Evolutionary conservation across 139 green algal species (phyloP), one percentile per base, ranked within the genome.

Genomic region (Desmodesmus armatus): DNA sequence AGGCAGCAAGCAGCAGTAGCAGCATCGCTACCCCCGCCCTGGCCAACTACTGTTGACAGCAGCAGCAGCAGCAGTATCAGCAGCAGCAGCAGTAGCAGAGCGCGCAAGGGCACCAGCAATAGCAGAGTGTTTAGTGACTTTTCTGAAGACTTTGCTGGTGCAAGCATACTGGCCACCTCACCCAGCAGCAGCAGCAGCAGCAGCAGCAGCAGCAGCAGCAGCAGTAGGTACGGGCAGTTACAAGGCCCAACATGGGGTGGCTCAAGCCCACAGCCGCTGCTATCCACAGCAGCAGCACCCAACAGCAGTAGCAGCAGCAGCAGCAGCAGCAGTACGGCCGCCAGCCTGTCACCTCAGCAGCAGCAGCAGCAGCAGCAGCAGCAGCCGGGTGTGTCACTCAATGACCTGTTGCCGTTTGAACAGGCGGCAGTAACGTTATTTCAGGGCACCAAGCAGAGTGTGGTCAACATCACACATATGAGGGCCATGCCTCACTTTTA

Each of bases 281-380:
- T 69, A 31, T 25, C 60, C 33, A 13, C 43, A 51, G 78, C 78
- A 78, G 63, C 40, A 78, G 17, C 77, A 63, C 9, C 39, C 58
- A 55, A 0, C n/a, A 69, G 27, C 79, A 78, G 1, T 25, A 70
- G 44, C 79, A 77, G 79, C 65, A 85, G 63, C 41, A 60, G 63
- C 43, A 53, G 37, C 31, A 51, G 74, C 31, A 70, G 75, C 60
- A 75, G 40, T 21, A 3, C 78, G n/a, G 37, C 55, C 35, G 0
- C 53, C 60, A 11, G n/a, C 77, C 15, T 76, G 49, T 53, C 31
- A 77, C 9, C 11, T 43, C 43, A 63, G 25, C 7, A 44, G 0
- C 7, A 80, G 43, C 72, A 80, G 43, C 72, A 80, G 71, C 71
- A 79, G 67, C 67, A 76, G 33, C 67, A 76, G 72, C 41, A 62